Percentiles rank a stretch among this genome's conserved stretches.
These are phyloP conservation scores for Kluyveromyces dobzhanskii DNA, from an alignment of 805 yeast species.

Conservation along the genomic window DNA sequence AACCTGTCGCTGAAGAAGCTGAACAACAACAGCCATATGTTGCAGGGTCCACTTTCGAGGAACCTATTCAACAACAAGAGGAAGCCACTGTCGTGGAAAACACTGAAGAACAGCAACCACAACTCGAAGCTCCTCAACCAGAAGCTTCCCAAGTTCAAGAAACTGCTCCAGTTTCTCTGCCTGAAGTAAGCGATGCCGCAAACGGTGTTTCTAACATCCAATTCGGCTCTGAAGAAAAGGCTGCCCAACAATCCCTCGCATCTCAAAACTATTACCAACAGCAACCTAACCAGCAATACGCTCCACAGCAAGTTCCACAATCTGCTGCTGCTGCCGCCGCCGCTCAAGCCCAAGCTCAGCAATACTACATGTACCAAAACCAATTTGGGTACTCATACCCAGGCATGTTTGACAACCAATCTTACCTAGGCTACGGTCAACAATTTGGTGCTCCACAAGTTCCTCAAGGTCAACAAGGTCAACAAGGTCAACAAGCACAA, in stretches of 20 bases:
- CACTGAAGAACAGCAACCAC: not conserved
- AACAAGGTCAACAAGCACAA: constrained; percentile 10
- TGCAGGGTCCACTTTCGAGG: constrained; percentile 11
- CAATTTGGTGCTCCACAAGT: constrained; percentile 17
- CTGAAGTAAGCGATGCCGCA: constrained; percentile 13
- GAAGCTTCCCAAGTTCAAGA: not conserved
- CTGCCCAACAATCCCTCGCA: constrained; percentile 10
- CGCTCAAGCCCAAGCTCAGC: constrained; percentile 22
- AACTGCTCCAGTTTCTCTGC: constrained; percentile 3
- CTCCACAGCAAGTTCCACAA: constrained; percentile 23
- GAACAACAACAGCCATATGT: constrained; percentile 12
- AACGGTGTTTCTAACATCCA: constrained; percentile 24
- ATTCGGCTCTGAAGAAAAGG: constrained; percentile 5
- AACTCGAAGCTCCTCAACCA: constrained; percentile 21
- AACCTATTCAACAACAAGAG: constrained; percentile 7
- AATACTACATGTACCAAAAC: constrained; percentile 30
- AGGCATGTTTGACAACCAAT: constrained; percentile 29
- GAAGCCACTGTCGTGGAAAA: constrained; percentile 3
- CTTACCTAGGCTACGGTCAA: constrained; percentile 20
- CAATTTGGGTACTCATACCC: constrained; percentile 32
- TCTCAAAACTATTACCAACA: constrained; percentile 10
- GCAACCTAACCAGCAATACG: constrained; percentile 15
- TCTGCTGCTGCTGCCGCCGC: constrained; percentile 18
- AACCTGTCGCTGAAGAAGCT: constrained; percentile 6
- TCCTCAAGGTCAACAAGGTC: constrained; percentile 15